Percentiles rank a stretch among this genome's conserved stretches.
These are phyloP conservation scores for Talaromyces thailandensis DNA, from an alignment of 495 filamentous ascomycete genomes.

Conservation along the genomic window DNA sequence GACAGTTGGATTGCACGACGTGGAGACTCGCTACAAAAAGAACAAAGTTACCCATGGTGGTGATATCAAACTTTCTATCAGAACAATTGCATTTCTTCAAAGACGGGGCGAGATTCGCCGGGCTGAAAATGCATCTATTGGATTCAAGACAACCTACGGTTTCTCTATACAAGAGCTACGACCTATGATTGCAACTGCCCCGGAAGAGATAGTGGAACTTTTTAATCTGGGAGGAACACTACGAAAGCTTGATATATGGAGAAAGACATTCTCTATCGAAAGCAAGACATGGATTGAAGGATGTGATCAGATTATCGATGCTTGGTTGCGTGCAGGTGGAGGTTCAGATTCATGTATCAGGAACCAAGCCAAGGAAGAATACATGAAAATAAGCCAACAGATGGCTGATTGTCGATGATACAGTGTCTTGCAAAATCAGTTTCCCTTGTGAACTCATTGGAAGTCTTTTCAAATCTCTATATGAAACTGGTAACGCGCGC, in stretches of 20 bases:
- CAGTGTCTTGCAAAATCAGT: background rate
- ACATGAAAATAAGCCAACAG: too few relatives aligned
- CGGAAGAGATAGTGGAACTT: conserved; percentile 1
- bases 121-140: conserved; percentile 1
- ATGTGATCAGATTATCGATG: background rate
- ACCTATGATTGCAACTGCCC: background rate
- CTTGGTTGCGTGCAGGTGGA: conserved; percentile 1
- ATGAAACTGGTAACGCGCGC: too few relatives aligned
- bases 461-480: background rate
- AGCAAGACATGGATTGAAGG: background rate
- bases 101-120: background rate
- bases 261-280: background rate
- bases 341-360: too few relatives aligned
- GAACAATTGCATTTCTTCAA: background rate
- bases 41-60: background rate
- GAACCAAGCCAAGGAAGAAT: too few relatives aligned
- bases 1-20: background rate
- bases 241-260: background rate
- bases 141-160: background rate
- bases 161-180: background rate
- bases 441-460: background rate
- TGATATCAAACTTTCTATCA: background rate
- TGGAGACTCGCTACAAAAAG: background rate
- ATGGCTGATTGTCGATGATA: too few relatives aligned
- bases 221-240: background rate